Evolutionary conservation across 225 moss, liverwort and hornwort species (phyloP).

Genomic region (Rhytidiadelphus loreus): DNA sequence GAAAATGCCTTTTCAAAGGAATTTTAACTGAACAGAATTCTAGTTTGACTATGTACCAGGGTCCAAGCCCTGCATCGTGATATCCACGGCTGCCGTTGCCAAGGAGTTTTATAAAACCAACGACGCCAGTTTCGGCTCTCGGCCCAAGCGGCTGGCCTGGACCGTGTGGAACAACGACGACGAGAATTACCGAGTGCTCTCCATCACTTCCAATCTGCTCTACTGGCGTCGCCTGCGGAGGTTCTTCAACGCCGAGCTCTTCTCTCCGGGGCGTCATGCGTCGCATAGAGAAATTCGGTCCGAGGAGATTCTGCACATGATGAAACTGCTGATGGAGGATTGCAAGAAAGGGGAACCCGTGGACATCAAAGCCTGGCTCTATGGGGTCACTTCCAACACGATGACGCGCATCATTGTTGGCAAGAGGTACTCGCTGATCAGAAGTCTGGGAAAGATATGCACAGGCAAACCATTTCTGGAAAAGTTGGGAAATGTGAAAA

Average conservation of each 20-base stretch:
- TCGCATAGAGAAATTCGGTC: background rate
- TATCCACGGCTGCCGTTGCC: background rate
- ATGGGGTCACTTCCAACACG: background rate
- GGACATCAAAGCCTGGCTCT: slow-evolving; percentile 1
- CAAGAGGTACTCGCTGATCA: background rate
- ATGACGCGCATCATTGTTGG: background rate
- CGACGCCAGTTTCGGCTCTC: background rate
- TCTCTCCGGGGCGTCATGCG: background rate
- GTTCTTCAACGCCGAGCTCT: background rate
- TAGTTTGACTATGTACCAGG: background rate
- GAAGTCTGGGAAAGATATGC: background rate
- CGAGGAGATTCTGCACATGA: slow-evolving; percentile 7
- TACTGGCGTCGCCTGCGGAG: background rate
- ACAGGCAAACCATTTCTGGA: background rate
- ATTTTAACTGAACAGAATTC: background rate
- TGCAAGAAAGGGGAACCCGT: background rate
- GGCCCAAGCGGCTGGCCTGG: background rate
- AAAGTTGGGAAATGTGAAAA: background rate
- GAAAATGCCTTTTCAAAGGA: background rate
- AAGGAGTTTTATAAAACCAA: background rate
- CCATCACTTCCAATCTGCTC: background rate
- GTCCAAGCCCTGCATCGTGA: slow-evolving; percentile 13
- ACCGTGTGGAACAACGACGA: background rate
- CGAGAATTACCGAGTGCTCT: background rate
- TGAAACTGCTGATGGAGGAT: background rate